A percentile compares a stretch with the other conserved stretches of the same genome.
Evolutionary conservation across 768 basidiomycete genomes (phyloP).

Genomic region (Leccinum pellstonianum): DNA sequence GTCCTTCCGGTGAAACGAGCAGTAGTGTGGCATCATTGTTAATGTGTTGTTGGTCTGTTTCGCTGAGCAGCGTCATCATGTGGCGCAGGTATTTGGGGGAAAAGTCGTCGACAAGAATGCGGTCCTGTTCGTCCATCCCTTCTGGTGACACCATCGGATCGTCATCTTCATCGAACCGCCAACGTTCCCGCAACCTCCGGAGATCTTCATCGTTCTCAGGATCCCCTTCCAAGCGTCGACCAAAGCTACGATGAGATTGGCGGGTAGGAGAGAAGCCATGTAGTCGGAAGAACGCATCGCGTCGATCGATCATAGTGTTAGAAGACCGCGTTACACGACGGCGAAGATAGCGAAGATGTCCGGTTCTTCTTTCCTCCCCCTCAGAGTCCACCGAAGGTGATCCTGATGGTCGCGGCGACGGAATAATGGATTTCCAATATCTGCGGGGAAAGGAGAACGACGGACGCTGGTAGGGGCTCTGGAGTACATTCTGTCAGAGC

Average conservation of each 20-base stretch:
- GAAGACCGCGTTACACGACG: conserved; percentile 83
- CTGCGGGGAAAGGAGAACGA: conserved; percentile 58
- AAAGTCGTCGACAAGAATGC: conserved; percentile 71
- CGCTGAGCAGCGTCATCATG: conserved; percentile 55
- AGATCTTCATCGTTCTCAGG: conserved; percentile 39
- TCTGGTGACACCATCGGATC: conserved; percentile 51
- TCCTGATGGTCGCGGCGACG: conserved; percentile 35
- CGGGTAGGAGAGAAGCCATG: conserved; percentile 21
- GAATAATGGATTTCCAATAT: conserved; percentile 62
- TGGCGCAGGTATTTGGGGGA: conserved; percentile 57
- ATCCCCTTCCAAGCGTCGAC: conserved; percentile 27
- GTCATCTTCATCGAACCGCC: conserved; percentile 71
- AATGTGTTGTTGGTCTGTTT: conserved; percentile 50
- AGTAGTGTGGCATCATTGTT: conserved; percentile 51
- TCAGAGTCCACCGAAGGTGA: conserved; percentile 28
- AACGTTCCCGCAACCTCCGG: conserved; percentile 51
- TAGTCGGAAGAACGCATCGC: conserved; percentile 34
- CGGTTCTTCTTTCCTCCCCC: conserved; percentile 22
- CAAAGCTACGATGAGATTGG: conserved; percentile 15
- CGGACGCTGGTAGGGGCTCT: conserved; percentile 73
- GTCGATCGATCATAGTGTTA: conserved; percentile 72
- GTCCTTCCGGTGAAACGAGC: conserved; percentile 47
- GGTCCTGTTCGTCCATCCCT: conserved; percentile 66
- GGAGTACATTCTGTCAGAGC: conserved; percentile 11
- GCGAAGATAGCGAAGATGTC: conserved; percentile 46